Percentiles rank a stretch among this genome's conserved stretches.
These are phyloP conservation scores for Barnettozyma vustinii DNA, from an alignment of 805 yeast species.

Conservation along the genomic window DNA sequence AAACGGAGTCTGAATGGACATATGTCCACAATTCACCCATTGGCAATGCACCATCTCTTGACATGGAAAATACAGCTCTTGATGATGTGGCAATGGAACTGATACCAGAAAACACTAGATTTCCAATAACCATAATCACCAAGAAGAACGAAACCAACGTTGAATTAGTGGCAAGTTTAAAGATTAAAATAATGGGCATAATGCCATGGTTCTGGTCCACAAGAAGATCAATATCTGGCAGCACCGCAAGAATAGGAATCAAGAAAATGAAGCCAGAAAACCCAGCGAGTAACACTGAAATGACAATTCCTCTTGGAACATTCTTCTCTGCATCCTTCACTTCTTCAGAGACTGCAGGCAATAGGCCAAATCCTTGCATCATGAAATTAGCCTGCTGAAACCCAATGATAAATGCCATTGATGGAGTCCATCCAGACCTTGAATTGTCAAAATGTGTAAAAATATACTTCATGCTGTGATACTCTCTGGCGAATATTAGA, in stretches of 20 bases:
- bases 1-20: slow-evolving; percentile 50
- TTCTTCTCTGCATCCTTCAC: slow-evolving; percentile 69
- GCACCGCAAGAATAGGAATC: slow-evolving; percentile 62
- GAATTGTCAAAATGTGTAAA: slow-evolving; percentile 65
- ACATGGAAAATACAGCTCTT: slow-evolving; percentile 75
- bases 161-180: slow-evolving; percentile 65
- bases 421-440: slow-evolving; percentile 71
- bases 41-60: slow-evolving; percentile 80
- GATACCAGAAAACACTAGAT: slow-evolving; percentile 69
- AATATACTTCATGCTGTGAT: slow-evolving; percentile 54
- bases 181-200: slow-evolving; percentile 74
- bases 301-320: slow-evolving; percentile 68
- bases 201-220: slow-evolving; percentile 53
- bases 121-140: slow-evolving; percentile 60
- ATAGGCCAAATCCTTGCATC: slow-evolving; percentile 76
- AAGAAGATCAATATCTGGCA: slow-evolving; percentile 57
- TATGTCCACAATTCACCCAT: slow-evolving; percentile 56
- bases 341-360: slow-evolving; percentile 79
- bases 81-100: slow-evolving; percentile 80
- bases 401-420: slow-evolving; percentile 69
- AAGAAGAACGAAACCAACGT: slow-evolving; percentile 63
- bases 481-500: slow-evolving; percentile 48
- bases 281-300: slow-evolving; percentile 59
- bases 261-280: slow-evolving; percentile 69
- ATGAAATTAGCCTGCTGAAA: slow-evolving; percentile 76